Evolutionary conservation across 345 rosid genomes (phyloP).

Genomic region (Abelmoschus esculentus): DNA sequence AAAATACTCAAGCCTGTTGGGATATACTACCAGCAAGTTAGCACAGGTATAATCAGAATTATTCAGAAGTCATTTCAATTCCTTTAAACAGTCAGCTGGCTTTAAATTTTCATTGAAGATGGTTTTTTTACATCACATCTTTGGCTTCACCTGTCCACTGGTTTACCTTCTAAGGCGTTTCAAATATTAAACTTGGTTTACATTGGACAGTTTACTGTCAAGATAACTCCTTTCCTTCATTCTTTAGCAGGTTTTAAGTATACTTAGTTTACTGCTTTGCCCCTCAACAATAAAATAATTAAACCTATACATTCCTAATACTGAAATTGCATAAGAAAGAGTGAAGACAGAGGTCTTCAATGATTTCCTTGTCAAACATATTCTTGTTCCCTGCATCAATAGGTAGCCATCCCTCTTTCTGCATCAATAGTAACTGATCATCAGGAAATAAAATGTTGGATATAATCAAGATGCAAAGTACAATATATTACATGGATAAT

Average conservation of each 20-base stretch:
- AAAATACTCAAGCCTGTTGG: slow-evolving; percentile 66
- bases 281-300: not conserved
- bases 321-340: not conserved
- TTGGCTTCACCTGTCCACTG: not conserved
- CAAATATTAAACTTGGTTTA: not conserved
- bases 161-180: not conserved
- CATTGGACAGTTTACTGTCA: not conserved
- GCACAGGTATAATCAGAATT: slow-evolving; percentile 55
- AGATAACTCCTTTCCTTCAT: not conserved
- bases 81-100: not conserved
- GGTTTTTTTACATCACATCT: not conserved
- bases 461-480: slow-evolving; percentile 2
- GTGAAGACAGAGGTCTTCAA: not conserved
- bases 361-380: not conserved
- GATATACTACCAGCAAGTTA: slow-evolving; percentile 71
- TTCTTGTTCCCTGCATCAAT: not conserved
- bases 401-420: not conserved
- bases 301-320: not conserved
- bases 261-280: not conserved
- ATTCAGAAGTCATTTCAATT: not conserved
- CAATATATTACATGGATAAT: not conserved
- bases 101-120: not conserved
- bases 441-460: not conserved
- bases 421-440: not conserved
- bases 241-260: not conserved